A percentile compares a stretch with the other conserved stretches of the same genome.
phyloP scores from a whole-genome alignment of 2,329 filamentous ascomycete species.

The Paradendryphiella salina region DNA sequence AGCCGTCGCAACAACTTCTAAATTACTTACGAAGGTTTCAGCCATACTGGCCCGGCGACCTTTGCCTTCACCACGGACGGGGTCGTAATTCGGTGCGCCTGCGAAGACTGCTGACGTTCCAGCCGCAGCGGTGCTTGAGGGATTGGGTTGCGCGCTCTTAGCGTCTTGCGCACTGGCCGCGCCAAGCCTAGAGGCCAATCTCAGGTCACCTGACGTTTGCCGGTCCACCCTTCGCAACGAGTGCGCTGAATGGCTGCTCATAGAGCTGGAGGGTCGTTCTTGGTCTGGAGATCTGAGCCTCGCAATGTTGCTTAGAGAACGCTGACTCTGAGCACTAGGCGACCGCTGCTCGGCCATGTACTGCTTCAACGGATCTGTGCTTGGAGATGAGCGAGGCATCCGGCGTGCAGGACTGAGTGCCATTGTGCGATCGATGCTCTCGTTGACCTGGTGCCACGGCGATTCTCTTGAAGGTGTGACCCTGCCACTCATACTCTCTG shows the following conservation, averaged over 20 bases:
- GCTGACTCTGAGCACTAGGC: conserved; percentile 51
- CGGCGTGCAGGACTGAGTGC: conserved; percentile 42
- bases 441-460: conserved; percentile 52
- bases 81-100: conserved; percentile 65
- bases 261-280: conserved; percentile 64
- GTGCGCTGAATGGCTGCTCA: conserved; percentile 64
- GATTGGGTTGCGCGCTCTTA: conserved; percentile 39
- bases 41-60: conserved; percentile 79
- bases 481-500: conserved; percentile 24
- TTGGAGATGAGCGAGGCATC: conserved; percentile 43
- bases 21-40: conserved; percentile 83
- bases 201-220: conserved; percentile 74
- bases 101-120: conserved; percentile 46
- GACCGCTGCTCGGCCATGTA: conserved; percentile 43
- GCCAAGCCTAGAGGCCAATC: conserved; percentile 66
- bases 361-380: conserved; percentile 43
- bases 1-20: conserved; percentile 7
- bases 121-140: conserved; percentile 39
- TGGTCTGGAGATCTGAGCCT: conserved; percentile 50
- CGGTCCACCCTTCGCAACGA: conserved; percentile 71
- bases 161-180: conserved; percentile 48
- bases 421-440: conserved; percentile 50
- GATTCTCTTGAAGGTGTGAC: conserved; percentile 28
- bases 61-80: conserved; percentile 85
- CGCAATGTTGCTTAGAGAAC: conserved; percentile 48